phyloP scores from a whole-genome alignment of 208 protist genomes.

The Leishmania aethiopica region DNA sequence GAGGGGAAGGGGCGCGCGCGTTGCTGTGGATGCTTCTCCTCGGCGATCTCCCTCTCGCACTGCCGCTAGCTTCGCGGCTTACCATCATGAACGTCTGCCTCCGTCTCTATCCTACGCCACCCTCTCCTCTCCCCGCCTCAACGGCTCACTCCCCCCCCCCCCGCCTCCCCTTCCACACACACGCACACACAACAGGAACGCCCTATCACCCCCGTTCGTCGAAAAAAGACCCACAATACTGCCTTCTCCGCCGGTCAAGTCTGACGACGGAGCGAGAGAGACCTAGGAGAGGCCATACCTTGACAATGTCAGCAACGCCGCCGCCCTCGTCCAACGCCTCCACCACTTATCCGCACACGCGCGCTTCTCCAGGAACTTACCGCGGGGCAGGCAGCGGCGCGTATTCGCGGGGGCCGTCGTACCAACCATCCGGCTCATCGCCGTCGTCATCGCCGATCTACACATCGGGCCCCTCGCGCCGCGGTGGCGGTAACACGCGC shows the following conservation, averaged over 20 bases:
- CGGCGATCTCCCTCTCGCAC: not conserved
- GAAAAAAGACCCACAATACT: not conserved
- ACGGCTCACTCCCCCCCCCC: too few relatives aligned
- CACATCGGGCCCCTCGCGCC: not conserved
- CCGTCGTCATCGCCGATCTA: not conserved
- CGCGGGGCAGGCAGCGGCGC: not conserved
- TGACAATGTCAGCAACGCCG: conserved; percentile 13
- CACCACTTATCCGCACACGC: not conserved
- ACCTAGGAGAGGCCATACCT: not conserved
- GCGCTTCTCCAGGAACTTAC: not conserved
- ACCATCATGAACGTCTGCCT: too few relatives aligned
- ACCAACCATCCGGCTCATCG: not conserved
- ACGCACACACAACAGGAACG: not conserved
- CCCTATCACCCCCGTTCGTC: not conserved
- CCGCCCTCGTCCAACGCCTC: conserved; percentile 7
- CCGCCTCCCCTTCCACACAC: not conserved
- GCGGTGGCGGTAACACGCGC: not conserved
- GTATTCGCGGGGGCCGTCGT: not conserved
- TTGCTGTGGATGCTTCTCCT: not conserved
- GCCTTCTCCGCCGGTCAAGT: not conserved
- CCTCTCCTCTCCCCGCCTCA: not conserved
- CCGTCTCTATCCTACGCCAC: too few relatives aligned
- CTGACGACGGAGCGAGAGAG: not conserved
- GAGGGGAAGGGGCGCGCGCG: too few relatives aligned
- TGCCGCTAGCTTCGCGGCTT: not conserved